Conservation (phyloP, 1,284 basidiomycete species). For the Puccinia horiana region DNA sequence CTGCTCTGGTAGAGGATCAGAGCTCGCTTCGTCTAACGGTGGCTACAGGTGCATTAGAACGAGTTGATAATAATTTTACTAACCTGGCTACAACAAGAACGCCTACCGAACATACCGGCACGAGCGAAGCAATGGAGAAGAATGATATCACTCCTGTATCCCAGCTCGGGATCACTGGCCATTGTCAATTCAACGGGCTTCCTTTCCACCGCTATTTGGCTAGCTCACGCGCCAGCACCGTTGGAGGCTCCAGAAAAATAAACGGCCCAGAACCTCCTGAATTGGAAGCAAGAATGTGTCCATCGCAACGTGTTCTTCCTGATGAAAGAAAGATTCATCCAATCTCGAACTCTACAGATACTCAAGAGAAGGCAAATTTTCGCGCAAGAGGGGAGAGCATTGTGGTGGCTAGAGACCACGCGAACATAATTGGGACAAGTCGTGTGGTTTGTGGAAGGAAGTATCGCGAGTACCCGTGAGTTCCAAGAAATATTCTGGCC, state of each 20-base stretch:
- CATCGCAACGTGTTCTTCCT: neutral
- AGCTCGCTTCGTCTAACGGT: neutral
- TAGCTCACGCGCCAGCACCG: neutral
- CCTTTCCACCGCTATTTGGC: neutral
- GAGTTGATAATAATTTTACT: neutral
- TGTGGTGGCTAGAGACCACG: conserved; percentile 34
- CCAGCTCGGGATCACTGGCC: neutral
- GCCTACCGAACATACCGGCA: neutral
- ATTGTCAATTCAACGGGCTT: neutral
- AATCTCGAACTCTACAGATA: conserved; percentile 1
- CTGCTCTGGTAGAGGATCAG: neutral
- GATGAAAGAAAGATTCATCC: neutral
- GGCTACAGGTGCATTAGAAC: neutral
- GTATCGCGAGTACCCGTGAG: conserved; percentile 42
- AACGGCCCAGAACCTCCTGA: neutral
- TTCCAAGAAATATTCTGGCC: neutral
- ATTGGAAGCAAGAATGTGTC: neutral
- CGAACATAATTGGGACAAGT: conserved; percentile 35
- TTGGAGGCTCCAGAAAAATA: neutral
- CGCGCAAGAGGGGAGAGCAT: neutral
- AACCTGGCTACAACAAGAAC: neutral
- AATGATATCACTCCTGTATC: neutral
- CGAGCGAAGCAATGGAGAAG: neutral
- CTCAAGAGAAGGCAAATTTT: neutral
- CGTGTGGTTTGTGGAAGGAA: conserved; percentile 40